phyloP scores from a whole-genome alignment of 2,329 filamentous ascomycete genomes.

The Aspergillus awamori region DNA sequence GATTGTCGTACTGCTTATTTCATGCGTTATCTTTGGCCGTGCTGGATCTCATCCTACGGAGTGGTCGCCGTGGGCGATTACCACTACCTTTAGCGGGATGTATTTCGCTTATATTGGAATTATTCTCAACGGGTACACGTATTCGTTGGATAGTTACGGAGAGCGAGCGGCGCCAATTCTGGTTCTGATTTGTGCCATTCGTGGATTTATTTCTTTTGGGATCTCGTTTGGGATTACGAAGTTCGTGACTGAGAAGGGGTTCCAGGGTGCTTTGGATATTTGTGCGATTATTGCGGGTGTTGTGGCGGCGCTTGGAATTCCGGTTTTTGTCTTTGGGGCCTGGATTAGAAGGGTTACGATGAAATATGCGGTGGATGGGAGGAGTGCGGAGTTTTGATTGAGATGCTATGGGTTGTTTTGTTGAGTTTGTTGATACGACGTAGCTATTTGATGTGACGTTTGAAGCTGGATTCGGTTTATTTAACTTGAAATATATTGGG shows the following conservation, averaged over 20 bases:
- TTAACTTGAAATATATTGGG: fast-evolving
- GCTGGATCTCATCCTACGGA: conserved; percentile 3
- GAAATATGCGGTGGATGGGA: conserved; percentile 6
- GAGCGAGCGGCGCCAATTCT: conserved; percentile 14
- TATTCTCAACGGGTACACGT: conserved; percentile 9
- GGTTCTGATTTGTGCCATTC: conserved; percentile 14
- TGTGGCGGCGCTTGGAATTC: conserved; percentile 8
- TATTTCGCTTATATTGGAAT: conserved; percentile 15
- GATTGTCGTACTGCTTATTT: conserved; percentile 4
- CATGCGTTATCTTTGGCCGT: conserved; percentile 12
- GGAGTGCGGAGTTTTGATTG: neutral
- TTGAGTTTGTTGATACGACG: neutral
- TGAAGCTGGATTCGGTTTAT: neutral
- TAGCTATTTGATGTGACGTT: neutral
- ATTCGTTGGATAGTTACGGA: conserved; percentile 15
- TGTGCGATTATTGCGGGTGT: conserved; percentile 12
- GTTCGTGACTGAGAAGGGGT: conserved; percentile 7
- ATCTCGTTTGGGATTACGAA: conserved; percentile 16
- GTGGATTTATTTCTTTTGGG: conserved; percentile 15
- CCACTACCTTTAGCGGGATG: conserved; percentile 11
- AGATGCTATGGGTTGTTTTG: neutral
- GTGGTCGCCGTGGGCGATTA: conserved; percentile 13
- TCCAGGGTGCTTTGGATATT: conserved; percentile 2
- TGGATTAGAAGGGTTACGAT: neutral
- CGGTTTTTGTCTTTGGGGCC: conserved; percentile 11